Percentiles rank a stretch among this genome's conserved stretches.
These are phyloP conservation scores for Nemania abortiva DNA, from an alignment of 2,329 filamentous ascomycete species.

Conservation along the genomic window DNA sequence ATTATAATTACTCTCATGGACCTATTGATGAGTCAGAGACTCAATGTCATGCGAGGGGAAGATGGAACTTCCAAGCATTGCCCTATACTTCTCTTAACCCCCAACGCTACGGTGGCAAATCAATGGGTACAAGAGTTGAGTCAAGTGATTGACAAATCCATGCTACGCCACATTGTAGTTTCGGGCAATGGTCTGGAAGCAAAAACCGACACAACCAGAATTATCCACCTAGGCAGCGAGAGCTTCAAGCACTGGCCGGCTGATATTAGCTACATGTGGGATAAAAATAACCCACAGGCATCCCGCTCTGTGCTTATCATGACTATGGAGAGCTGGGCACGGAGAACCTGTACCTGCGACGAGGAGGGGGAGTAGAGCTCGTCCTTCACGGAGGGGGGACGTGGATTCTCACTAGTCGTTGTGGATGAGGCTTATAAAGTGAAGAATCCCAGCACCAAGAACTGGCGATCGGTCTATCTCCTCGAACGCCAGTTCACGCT, in stretches of 20 bases:
- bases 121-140: constrained; percentile 49
- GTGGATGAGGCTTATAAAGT: constrained; percentile 51
- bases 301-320: constrained; percentile 44
- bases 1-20: constrained; percentile 42
- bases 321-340: constrained; percentile 46
- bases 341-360: constrained; percentile 35
- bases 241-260: constrained; percentile 41
- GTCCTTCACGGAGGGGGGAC: constrained; percentile 35
- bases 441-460: constrained; percentile 42
- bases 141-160: constrained; percentile 24
- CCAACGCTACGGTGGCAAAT: constrained; percentile 43
- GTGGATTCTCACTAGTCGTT: constrained; percentile 47
- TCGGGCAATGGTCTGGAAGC: constrained; percentile 34
- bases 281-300: constrained; percentile 37
- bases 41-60: constrained; percentile 34
- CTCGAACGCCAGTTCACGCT: constrained; percentile 47
- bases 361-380: constrained; percentile 36
- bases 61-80: constrained; percentile 33
- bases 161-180: constrained; percentile 37
- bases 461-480: constrained; percentile 45
- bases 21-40: constrained; percentile 40
- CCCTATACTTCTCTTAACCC: constrained; percentile 46
- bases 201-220: background rate
- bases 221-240: constrained; percentile 16
- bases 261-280: constrained; percentile 43